Evolutionary conservation across 1,284 basidiomycete genomes (phyloP).

Genomic region (Pascua sp.): DNA sequence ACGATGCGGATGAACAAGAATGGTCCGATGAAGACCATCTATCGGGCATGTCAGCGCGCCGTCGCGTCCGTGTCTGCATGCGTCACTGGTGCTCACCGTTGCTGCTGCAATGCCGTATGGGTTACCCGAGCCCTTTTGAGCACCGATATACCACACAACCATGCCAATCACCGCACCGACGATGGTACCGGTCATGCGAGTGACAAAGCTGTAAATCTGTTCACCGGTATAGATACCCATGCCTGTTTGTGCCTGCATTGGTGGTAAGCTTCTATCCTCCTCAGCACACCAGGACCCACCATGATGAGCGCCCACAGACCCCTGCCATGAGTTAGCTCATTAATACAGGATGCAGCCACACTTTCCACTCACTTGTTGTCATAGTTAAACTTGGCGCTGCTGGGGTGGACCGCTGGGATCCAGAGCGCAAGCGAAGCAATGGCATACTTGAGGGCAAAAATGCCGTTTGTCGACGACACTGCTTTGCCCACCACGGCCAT

Average conservation of each 20-base stretch:
- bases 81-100: constrained; percentile 47
- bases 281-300: constrained; percentile 21
- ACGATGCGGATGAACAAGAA: constrained; percentile 58
- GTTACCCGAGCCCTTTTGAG: constrained; percentile 55
- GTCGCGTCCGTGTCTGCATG: neutral
- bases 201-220: constrained; percentile 57
- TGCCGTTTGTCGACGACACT: constrained; percentile 33
- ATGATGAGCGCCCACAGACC: constrained; percentile 63
- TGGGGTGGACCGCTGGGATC: constrained; percentile 55
- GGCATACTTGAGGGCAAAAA: constrained; percentile 59
- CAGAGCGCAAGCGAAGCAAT: constrained; percentile 59
- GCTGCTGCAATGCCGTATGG: constrained; percentile 60
- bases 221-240: constrained; percentile 62
- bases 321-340: no score
- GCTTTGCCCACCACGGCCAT: constrained; percentile 24
- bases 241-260: constrained; percentile 55
- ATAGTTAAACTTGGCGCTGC: constrained; percentile 49
- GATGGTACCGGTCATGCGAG: constrained; percentile 55
- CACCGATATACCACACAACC: constrained; percentile 58
- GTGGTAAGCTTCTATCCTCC: neutral
- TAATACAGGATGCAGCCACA: constrained; percentile 20
- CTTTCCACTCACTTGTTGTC: constrained; percentile 19
- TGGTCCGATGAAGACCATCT: constrained; percentile 55
- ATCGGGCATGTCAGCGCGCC: constrained; percentile 12
- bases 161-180: constrained; percentile 56